Evolutionary conservation across 129 eudicot genomes (phyloP), one percentile per base, ranked within the genome.

Genomic region (Apium graveolens): DNA sequence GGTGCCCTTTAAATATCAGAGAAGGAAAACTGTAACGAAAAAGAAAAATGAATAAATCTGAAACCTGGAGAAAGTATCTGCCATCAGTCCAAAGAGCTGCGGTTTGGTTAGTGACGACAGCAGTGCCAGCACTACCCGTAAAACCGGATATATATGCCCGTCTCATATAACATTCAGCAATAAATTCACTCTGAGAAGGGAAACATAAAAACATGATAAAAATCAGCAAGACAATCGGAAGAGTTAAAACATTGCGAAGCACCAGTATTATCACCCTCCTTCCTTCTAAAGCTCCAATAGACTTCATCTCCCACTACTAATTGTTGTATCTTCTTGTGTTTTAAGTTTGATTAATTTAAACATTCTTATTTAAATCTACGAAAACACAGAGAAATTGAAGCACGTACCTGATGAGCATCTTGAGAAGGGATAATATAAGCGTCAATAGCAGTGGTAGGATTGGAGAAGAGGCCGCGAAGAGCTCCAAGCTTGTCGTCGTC

Each of bases 21-120:
- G 69, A 0, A 24, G 37, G 24, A 55, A 20, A 18, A 18, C 24
- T 24, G 45, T 48, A 20, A 39, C 43, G 12, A 5, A 8, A 8
- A 51, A 80, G 20, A 55, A 5, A 31, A 1, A 42, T 29, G 57
- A 27, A 16, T 60, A n/a, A n/a, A 76, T 46, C 5, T 71, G 27
- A 79, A 48, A 90, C 99, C 99, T 96, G 99, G 75, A 96, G 95
- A 81, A 89, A 96, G 74, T 96, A 96, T 48, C 99, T 85, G 31
- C 91, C 99, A 77, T 96, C 99, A 55, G 99, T 96, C 99, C 99
- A 96, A 81, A 96, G 91, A 78, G 97, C 97, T 27, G 99, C 99
- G 74, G 90, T 87, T 75, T 96, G 90, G 70, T 79, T 89, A 27
- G 99, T 96, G 76, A 96, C 93, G 57, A 92, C 86, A 9, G 96